Conservation (phyloP, 495 filamentous ascomycete species). For the Neurospora terricola region DNA sequence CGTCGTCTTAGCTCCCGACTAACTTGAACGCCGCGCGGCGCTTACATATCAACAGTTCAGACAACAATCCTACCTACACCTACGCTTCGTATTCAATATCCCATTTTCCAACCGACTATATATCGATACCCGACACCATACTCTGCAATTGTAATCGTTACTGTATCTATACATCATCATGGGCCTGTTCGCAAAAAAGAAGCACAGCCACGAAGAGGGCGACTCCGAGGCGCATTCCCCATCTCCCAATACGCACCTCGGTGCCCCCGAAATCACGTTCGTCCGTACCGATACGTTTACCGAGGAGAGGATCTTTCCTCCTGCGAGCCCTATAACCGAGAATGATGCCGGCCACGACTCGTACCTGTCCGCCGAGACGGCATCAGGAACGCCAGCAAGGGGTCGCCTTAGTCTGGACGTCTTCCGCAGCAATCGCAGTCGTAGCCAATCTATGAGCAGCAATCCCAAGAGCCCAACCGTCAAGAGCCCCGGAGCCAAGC, state of each 20-base stretch:
- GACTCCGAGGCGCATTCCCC: constrained; percentile 25
- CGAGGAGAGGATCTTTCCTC: constrained; percentile 65
- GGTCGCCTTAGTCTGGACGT: constrained; percentile 19
- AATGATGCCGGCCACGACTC: constrained; percentile 15
- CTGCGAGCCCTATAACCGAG: constrained; percentile 34
- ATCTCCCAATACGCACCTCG: constrained; percentile 19
- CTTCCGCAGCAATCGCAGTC: constrained; percentile 36
- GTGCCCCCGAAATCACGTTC: constrained; percentile 67
- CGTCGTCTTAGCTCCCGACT: background rate
- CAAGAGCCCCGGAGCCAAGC: constrained; percentile 28
- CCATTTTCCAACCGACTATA: background rate
- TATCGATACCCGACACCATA: background rate
- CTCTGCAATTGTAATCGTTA: background rate
- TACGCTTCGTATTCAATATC: background rate
- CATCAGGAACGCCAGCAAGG: constrained; percentile 7
- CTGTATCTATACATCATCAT: background rate
- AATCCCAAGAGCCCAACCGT: constrained; percentile 19
- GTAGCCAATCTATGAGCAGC: constrained; percentile 35
- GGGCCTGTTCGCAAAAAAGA: constrained; percentile 53
- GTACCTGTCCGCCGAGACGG: constrained; percentile 26
- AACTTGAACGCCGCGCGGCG: background rate
- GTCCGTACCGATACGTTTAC: constrained; percentile 73
- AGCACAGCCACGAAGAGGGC: constrained; percentile 42
- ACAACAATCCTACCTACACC: background rate
- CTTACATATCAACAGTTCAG: background rate